Evolutionary conservation across 2,329 filamentous ascomycete genomes (phyloP).

Genomic region (Cercospora beticola): DNA sequence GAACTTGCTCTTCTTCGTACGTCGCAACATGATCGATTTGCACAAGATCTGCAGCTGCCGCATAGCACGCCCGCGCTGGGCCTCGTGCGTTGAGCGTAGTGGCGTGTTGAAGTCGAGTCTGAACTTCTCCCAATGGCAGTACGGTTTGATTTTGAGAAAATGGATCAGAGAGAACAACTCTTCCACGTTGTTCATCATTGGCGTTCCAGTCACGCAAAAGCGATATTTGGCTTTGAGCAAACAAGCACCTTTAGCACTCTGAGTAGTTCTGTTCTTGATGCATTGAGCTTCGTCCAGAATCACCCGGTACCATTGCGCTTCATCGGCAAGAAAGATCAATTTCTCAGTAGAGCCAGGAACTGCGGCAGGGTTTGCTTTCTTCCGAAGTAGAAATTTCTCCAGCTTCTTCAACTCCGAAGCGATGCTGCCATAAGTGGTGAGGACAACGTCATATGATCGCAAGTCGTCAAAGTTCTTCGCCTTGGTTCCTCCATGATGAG

Average conservation of each 20-base stretch:
- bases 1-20: conserved; percentile 75
- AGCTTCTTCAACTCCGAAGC: conserved; percentile 65
- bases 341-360: conserved; percentile 34
- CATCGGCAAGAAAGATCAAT: conserved; percentile 48
- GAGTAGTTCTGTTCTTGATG: conserved; percentile 72
- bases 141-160: conserved; percentile 76
- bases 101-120: conserved; percentile 56
- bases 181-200: conserved; percentile 81
- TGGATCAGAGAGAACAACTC: conserved; percentile 76
- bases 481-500: conserved; percentile 64
- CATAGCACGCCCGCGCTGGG: conserved; percentile 56
- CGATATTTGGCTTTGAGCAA: conserved; percentile 61
- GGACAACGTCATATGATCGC: conserved; percentile 67
- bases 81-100: conserved; percentile 46
- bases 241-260: conserved; percentile 60
- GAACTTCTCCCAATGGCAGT: conserved; percentile 65
- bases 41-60: conserved; percentile 70
- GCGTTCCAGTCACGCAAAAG: conserved; percentile 77
- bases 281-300: conserved; percentile 78
- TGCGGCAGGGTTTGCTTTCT: conserved; percentile 47
- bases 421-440: conserved; percentile 76
- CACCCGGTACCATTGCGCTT: conserved; percentile 63
- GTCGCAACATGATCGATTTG: conserved; percentile 76
- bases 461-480: conserved; percentile 62
- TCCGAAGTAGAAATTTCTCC: conserved; percentile 52